These are phyloP conservation scores for Geranium incanum DNA, from an alignment of 441 rosid genomes.

Conservation along the genomic window DNA sequence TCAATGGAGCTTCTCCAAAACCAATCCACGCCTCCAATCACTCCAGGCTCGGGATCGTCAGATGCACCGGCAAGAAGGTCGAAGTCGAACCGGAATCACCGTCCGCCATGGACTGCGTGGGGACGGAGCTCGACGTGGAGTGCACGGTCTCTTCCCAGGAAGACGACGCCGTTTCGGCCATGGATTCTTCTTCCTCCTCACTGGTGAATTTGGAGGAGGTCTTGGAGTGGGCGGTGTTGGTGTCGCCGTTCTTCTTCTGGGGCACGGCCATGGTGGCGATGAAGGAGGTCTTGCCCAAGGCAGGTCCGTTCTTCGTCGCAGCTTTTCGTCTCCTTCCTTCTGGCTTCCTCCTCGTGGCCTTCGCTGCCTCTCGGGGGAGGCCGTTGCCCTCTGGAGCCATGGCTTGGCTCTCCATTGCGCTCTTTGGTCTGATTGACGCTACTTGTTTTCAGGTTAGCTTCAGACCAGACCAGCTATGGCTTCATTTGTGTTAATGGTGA, in stretches of 20 bases:
- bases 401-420: conserved; percentile 75
- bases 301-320: conserved; percentile 76
- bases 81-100: conserved; percentile 23
- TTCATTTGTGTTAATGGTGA: not conserved
- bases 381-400: conserved; percentile 50
- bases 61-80: conserved; percentile 22
- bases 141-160: conserved; percentile 26
- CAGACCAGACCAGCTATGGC: conserved; percentile 6
- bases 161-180: conserved; percentile 12
- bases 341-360: conserved; percentile 56
- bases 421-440: conserved; percentile 74
- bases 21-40: not conserved
- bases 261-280: conserved; percentile 96
- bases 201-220: conserved; percentile 1
- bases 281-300: conserved; percentile 86
- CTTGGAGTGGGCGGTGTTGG: conserved; percentile 49
- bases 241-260: conserved; percentile 92
- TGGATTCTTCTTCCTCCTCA: not conserved
- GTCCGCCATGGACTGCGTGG: conserved; percentile 42
- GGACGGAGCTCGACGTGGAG: conserved; percentile 56
- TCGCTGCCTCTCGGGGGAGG: conserved; percentile 55
- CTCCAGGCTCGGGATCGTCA: not conserved
- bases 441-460: conserved; percentile 65
- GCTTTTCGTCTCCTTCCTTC: conserved; percentile 75
- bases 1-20: not conserved